phyloP scores from a whole-genome alignment of 2,329 filamentous ascomycete genomes.

The Penicillium olsonii region DNA sequence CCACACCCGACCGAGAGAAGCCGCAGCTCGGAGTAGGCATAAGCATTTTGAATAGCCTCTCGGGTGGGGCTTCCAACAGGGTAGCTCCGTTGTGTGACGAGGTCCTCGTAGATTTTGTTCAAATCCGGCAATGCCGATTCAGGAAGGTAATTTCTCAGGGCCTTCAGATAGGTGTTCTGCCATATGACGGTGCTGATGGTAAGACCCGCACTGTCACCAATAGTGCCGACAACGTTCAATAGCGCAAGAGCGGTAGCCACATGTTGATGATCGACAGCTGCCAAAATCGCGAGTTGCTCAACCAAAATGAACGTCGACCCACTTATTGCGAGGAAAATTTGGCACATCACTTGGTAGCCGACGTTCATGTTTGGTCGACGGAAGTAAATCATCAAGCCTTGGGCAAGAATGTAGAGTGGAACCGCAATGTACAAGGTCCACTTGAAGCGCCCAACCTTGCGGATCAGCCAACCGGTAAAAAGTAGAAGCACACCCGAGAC shows the following conservation, averaged over 20 bases:
- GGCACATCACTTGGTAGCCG: slow-evolving; percentile 58
- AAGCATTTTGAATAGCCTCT: slow-evolving; percentile 61
- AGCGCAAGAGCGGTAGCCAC: slow-evolving; percentile 58
- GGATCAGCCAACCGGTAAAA: slow-evolving; percentile 54
- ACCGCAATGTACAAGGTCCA: slow-evolving; percentile 55
- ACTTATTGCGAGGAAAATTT: slow-evolving; percentile 58
- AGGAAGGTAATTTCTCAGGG: slow-evolving; percentile 51
- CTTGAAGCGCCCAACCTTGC: slow-evolving; percentile 54
- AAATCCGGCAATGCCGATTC: slow-evolving; percentile 27
- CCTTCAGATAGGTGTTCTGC: slow-evolving; percentile 56
- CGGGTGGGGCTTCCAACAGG: slow-evolving; percentile 52
- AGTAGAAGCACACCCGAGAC: slow-evolving; percentile 58
- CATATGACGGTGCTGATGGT: slow-evolving; percentile 62
- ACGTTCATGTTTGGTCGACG: slow-evolving; percentile 48
- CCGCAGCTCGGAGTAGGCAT: slow-evolving; percentile 55
- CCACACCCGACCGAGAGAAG: slow-evolving; percentile 55
- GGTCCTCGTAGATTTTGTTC: slow-evolving; percentile 47
- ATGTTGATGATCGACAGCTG: slow-evolving; percentile 55
- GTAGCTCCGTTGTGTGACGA: slow-evolving; percentile 25
- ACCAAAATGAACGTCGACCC: slow-evolving; percentile 55
- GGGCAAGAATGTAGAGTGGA: slow-evolving; percentile 54
- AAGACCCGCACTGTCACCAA: slow-evolving; percentile 56
- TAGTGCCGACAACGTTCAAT: slow-evolving; percentile 54
- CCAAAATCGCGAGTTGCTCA: slow-evolving; percentile 57
- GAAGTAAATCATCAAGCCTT: slow-evolving; percentile 59